Base-by-base conservation (phyloP, 148 eudicot species). In the Vaccinium vitisidaea region DNA sequence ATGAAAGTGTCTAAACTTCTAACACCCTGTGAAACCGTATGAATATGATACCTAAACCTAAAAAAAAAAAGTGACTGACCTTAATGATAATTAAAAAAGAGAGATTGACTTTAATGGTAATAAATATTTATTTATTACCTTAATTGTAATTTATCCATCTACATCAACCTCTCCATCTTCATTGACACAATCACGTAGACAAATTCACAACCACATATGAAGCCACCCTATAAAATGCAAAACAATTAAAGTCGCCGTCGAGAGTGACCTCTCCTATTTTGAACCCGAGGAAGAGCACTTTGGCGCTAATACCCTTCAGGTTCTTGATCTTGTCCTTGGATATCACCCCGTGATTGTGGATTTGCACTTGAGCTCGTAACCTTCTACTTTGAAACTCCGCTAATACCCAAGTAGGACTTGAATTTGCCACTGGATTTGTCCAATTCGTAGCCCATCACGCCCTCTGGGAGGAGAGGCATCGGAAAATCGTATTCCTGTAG, bases 161-260 rank as follows among this genome's bases (percentile, higher is more conserved):
- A 0, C 39, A 36, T 36, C 39, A 2, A 36, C 39, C 39, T 36
- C 27, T 25, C 30, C 13, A 36, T 36, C 39, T 36, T 0, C 39
- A 36, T 36, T 36, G 39, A 36, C 39, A 27, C 30, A 27, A 27
- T 27, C 30, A 27, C 30, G 0, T 0, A 36, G 0, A 0, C 87
- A 50, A 90, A 89, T 27, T 93, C 93, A 86, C 94, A 92, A 3
- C 93, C 94, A 83, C 94, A 92, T 2, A 30, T 86, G 90, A 12
- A 92, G 93, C 32, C 88, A 52, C 87, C 91, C 92, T 13, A 79
- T 81, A 48, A 92, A 91, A n/a, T n/a, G n/a, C n/a, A n/a, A n/a
- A n/a, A n/a, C n/a, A n/a, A n/a, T n/a, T n/a, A n/a, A n/a, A n/a
- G n/a, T n/a, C 30, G 30, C 79, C 92, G 13, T 87, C 82, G 15